These are phyloP conservation scores for Neolecta irregularis DNA, from an alignment of 1,139 yeast species.

Conservation along the genomic window DNA sequence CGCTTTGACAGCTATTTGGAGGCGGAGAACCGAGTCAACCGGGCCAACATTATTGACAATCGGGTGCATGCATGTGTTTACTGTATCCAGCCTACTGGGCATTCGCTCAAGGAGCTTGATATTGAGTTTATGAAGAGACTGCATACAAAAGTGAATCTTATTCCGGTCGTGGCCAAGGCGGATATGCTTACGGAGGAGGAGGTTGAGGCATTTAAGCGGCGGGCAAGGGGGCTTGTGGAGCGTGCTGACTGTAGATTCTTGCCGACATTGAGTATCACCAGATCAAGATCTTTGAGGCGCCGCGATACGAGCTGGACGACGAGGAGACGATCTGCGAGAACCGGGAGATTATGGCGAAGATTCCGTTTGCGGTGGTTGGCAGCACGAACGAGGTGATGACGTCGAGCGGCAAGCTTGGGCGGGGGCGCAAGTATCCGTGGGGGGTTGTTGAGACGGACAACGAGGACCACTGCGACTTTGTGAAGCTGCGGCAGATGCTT, in stretches of 20 bases:
- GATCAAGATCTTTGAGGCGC: slow-evolving; percentile 68
- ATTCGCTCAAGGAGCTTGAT: slow-evolving; percentile 76
- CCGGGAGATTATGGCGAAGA: slow-evolving; percentile 47
- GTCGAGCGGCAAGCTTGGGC: slow-evolving; percentile 60
- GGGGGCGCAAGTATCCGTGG: slow-evolving; percentile 97
- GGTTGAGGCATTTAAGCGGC: slow-evolving; percentile 51
- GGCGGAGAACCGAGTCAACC: slow-evolving; percentile 71
- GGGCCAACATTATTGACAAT: slow-evolving; percentile 54
- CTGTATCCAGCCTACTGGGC: slow-evolving; percentile 96
- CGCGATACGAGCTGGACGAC: slow-evolving; percentile 67
- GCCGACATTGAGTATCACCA: slow-evolving; percentile 64
- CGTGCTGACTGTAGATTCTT: slow-evolving; percentile 33
- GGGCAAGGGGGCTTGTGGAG: slow-evolving; percentile 14
- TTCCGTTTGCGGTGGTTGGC: slow-evolving; percentile 93
- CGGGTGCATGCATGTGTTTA: slow-evolving; percentile 79
- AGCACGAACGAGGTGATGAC: slow-evolving; percentile 64
- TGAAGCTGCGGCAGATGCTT: slow-evolving; percentile 74
- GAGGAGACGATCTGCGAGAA: slow-evolving; percentile 61
- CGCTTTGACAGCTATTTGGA: slow-evolving; percentile 83
- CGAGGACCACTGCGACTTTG: slow-evolving; percentile 86
- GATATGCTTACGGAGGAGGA: slow-evolving; percentile 89
- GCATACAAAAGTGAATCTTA: slow-evolving; percentile 81
- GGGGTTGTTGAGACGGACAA: slow-evolving; percentile 93
- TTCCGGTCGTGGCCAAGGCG: slow-evolving; percentile 88
- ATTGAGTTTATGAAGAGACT: slow-evolving; percentile 76